Evolutionary conservation across 257 asterid genomes (phyloP), one percentile per base, ranked within the genome.

Genomic region (Asclepias syriaca): DNA sequence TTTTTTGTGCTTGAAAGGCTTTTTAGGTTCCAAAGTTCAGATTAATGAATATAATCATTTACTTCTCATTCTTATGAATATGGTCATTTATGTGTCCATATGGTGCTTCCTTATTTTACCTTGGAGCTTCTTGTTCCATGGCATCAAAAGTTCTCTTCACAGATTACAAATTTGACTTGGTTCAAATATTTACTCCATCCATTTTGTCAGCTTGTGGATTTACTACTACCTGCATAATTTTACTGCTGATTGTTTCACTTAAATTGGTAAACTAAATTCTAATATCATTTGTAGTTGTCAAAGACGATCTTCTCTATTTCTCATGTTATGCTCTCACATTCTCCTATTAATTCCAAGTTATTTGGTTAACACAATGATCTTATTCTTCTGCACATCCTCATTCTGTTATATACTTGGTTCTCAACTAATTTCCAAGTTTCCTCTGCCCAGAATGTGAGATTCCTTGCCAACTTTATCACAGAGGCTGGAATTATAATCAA

Each of bases 401-500:
- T 67, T 67, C 53, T 67, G 69, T 57, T 60, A 3, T 27, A 45
- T 39, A 18, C 55, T 22, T 50, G 15, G 49, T 49, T 15, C 19
- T 34, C 58, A 39, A 66, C 18, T 72, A 39, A 73, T 77, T 63
- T 21, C 46, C 37, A 29, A 66, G 39, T 51, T 45, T 18, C 70
- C 34, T 83, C 19, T 76, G 46, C 50, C 21, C 90, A 95, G 99
- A 95, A 95, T 79, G 99, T 95, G 79, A 72, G 82, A 77, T 95
- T 92, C 78, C 96, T 95, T 32, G 92, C 98, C 27, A 88, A 84
- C 68, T 95, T 95, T 81, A 72, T 92, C 76, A 95, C 98, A 0
- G 97, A 90, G 65, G 90, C 97, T 32, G 99, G 99, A 69, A 78
- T 95, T 77, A 81, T 95, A 27, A 77, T 72, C 83, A 92, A 95